These are phyloP conservation scores for Trichoderma sp. DNA, from an alignment of 2,329 filamentous ascomycete genomes.

Conservation along the genomic window DNA sequence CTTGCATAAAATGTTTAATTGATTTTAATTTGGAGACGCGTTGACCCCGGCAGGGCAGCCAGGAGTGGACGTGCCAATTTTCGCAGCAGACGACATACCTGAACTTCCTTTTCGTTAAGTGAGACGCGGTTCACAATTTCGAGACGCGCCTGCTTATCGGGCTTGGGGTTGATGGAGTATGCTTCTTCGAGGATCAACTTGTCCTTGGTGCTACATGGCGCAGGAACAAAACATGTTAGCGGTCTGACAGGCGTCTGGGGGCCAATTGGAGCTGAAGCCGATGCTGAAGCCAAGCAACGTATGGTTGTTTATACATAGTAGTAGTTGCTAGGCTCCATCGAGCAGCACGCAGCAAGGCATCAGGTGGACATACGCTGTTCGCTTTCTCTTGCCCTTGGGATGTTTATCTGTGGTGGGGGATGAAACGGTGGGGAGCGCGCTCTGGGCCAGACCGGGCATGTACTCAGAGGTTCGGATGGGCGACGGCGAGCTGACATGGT, in stretches of 20 bases:
- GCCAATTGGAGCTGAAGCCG: neutral
- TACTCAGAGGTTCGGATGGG: slow-evolving; percentile 23
- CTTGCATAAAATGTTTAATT: slow-evolving; percentile 15
- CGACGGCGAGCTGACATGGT: slow-evolving; percentile 22
- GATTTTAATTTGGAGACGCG: slow-evolving; percentile 4
- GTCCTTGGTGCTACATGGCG: slow-evolving; percentile 69
- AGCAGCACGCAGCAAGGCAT: neutral
- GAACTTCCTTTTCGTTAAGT: slow-evolving; percentile 91
- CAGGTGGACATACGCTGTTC: slow-evolving; percentile 54
- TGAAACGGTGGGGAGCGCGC: slow-evolving; percentile 23
- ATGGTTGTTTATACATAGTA: too few species aligned
- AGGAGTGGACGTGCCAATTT: neutral
- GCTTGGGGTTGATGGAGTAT: slow-evolving; percentile 81
- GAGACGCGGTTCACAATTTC: slow-evolving; percentile 82
- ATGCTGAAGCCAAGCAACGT: slow-evolving; percentile 7
- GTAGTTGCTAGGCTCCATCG: slow-evolving; percentile 22
- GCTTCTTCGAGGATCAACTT: slow-evolving; percentile 84
- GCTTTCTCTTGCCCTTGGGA: slow-evolving; percentile 60
- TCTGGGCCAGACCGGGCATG: slow-evolving; percentile 12
- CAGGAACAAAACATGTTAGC: neutral
- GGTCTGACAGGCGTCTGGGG: neutral
- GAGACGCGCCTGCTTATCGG: slow-evolving; percentile 82
- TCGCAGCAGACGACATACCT: slow-evolving; percentile 58
- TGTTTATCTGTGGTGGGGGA: slow-evolving; percentile 40
- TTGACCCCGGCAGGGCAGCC: slow-evolving; percentile 3